Evolutionary conservation across 2,329 filamentous ascomycete species (phyloP), one percentile per base, ranked within the genome.

Genomic region (Passalora sequoiae): DNA sequence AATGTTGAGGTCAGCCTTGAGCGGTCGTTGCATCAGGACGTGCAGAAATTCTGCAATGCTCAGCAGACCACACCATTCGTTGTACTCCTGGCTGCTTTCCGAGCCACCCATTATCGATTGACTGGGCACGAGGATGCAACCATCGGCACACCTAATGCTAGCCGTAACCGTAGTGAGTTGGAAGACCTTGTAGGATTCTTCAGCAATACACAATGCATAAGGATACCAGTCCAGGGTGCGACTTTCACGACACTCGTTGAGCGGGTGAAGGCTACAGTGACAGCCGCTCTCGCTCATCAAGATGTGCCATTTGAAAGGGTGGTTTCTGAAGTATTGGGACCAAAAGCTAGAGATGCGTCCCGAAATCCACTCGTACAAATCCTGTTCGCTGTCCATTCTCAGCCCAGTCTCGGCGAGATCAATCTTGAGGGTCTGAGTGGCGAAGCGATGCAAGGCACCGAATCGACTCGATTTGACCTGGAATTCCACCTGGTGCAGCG

Each of bases 311-410:
- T 47, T 20, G 44, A 47, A 24, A 27, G 20, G 22, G n/a, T 47
- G 3, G 44, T 42, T 8, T 21, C 19, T 28, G 32, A 47, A 13
- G 22, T 47, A 2, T 16, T 32, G 4, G 19, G 13, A 8, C 6
- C 12, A 13, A 32, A 28, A 24, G 20, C 27, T 29, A 31, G 39
- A 16, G 41, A 44, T 28, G 35, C 35, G n/a, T 44, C 41, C 17
- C 33, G 35, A 4, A 42, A 43, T 38, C 40, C 39, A 13, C 44
- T 47, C 3, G 44, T 47, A n/a, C 39, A 47, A 21, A 20, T 47
- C 31, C 38, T 43, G 31, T 47, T 47, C 30, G 39, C 40, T n/a
- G 31, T 43, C 20, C 44, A 47, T 20, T 43, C 44, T 4, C 44
- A 43, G 40, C 24, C 24, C 24, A 39, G 15, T 25, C 36, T 44